Base-by-base conservation (phyloP, 331 rosid species). In the Malus hybrid region DNA sequence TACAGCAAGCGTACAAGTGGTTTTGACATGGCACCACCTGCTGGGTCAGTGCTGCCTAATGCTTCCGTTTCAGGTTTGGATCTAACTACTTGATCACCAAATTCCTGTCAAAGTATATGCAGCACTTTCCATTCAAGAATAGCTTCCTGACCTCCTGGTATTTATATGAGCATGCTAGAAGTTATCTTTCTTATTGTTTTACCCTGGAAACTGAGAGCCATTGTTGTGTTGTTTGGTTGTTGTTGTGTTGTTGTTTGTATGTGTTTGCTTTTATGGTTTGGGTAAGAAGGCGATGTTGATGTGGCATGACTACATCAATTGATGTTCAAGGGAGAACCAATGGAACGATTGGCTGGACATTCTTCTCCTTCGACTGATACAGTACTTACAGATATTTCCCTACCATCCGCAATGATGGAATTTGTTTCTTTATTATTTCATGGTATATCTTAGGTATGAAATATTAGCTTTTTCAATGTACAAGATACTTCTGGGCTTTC, bases 221-320 rank as follows among this genome's bases (percentile, higher is more conserved):
- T 81, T 85, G 86, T 88, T 88, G 84, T 88, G 90, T 90, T 88
- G 93, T 88, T 88, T 90, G 91, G 96, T 80, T 90, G 96, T 90
- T 85, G 91, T 90, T 65, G 90, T 88, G 93, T 87, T 87, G 89
- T 85, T 86, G 80, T 85, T 80, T 90, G 91, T 90, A 83, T 89
- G 84, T 88, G 84, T 89, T 81, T 86, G 85, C 86, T 83, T 85
- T 82, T 85, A 79, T 87, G 90, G 91, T 88, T 69, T 88, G 91
- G 89, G 85, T 90, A 85, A 87, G 93, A 87, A 87, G 93, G 83
- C 96, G 86, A 88, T 87, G 87, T 85, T 88, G 85, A 87, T 86
- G 82, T 83, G 88, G 88, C 90, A 71, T 84, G 86, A 85, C 87
- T 80, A 76, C 80, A 79, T 50, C 56, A 50, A 50, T 50, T 50